Conservation (phyloP, 164 flowering plant species). For the Berberis vulgaris region DNA sequence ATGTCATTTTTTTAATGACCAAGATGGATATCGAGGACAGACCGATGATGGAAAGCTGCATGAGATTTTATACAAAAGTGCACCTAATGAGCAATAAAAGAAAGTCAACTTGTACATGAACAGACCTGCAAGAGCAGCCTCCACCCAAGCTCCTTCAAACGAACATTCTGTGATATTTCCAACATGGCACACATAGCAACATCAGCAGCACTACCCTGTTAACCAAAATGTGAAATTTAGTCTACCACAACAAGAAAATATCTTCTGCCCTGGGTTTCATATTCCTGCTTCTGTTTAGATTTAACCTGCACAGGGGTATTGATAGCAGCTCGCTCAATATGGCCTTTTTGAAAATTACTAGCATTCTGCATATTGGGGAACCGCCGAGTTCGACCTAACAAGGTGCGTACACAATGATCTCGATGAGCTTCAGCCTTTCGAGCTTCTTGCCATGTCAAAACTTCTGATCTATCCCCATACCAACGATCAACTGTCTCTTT, state of each 20-base stretch:
- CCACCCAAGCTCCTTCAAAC: conserved; percentile 84
- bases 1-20: too few relatives aligned
- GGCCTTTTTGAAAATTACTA: conserved; percentile 33
- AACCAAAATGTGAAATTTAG: conserved; percentile 7
- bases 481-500: conserved; percentile 74
- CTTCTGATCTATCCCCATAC: conserved; percentile 86
- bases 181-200: conserved; percentile 99
- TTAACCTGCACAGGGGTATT: conserved; percentile 93
- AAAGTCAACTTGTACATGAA: neutral
- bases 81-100: too few relatives aligned
- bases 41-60: too few relatives aligned
- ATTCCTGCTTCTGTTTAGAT: neutral
- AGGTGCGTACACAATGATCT: conserved; percentile 42
- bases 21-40: too few relatives aligned
- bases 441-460: conserved; percentile 58
- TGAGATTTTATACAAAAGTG: too few relatives aligned
- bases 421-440: conserved; percentile 53
- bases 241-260: neutral
- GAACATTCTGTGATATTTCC: conserved; percentile 59
- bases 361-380: conserved; percentile 48
- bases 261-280: neutral
- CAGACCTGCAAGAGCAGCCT: conserved; percentile 82
- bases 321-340: conserved; percentile 94
- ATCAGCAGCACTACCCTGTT: conserved; percentile 98
- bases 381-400: conserved; percentile 72